Evolutionary conservation across 352 stramenopile genomes (phyloP).

Genomic region (Phytophthora chlamydospora): DNA sequence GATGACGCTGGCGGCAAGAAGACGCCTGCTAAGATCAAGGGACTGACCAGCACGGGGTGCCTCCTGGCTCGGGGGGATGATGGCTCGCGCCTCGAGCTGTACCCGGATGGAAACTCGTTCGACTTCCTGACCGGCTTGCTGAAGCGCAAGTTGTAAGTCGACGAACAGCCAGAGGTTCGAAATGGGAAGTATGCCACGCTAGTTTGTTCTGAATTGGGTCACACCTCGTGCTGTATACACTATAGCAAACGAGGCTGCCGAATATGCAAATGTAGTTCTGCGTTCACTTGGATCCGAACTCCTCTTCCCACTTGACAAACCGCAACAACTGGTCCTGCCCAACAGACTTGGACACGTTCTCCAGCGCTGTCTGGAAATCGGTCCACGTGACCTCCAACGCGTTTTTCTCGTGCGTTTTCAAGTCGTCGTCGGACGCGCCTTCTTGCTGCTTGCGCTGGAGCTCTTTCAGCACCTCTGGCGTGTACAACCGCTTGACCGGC

Average conservation of each 20-base stretch:
- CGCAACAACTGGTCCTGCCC: constrained; percentile 74
- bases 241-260: constrained; percentile 4
- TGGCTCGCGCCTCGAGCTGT: constrained; percentile 81
- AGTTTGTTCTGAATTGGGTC: constrained; percentile 5
- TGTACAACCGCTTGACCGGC: constrained; percentile 83
- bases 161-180: neutral
- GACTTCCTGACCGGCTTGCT: constrained; percentile 88
- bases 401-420: constrained; percentile 58
- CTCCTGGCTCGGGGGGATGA: constrained; percentile 69
- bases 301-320: constrained; percentile 83
- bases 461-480: constrained; percentile 53
- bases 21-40: constrained; percentile 73
- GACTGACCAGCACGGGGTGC: constrained; percentile 78
- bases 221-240: neutral
- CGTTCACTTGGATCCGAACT: constrained; percentile 83
- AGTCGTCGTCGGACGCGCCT: constrained; percentile 44
- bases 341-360: constrained; percentile 88
- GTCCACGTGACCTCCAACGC: constrained; percentile 57
- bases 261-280: constrained; percentile 5
- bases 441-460: constrained; percentile 60
- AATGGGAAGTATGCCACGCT: constrained; percentile 3
- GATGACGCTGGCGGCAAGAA: constrained; percentile 50
- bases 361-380: constrained; percentile 71
- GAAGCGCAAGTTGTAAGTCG: constrained; percentile 79
- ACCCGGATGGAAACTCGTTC: constrained; percentile 91